Conservation (phyloP, 495 filamentous ascomycete genomes). For the Aspergillus ellipticus region DNA sequence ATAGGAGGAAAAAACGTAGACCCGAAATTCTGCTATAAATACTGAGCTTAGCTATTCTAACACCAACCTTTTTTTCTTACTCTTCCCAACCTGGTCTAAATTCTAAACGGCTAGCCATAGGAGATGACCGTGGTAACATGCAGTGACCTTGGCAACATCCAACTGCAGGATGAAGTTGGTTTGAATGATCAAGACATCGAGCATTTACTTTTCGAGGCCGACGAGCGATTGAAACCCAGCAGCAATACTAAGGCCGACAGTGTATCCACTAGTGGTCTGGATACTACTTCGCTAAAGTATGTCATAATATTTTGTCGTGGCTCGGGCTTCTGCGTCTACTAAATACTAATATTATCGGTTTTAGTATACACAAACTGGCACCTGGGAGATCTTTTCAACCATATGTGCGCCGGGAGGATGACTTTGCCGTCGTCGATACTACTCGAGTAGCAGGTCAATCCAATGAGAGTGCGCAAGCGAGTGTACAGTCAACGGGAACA, state of each 20-base stretch:
- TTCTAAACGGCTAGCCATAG: background rate
- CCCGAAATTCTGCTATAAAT: constrained; percentile 6
- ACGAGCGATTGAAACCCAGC: constrained; percentile 48
- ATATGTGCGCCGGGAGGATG: constrained; percentile 46
- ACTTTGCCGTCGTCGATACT: constrained; percentile 45
- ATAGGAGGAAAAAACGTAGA: background rate
- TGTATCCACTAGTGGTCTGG: background rate
- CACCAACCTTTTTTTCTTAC: background rate
- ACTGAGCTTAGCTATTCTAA: background rate
- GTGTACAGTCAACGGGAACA: no score
- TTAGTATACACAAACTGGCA: constrained; percentile 42
- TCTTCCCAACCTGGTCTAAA: background rate
- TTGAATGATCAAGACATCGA: constrained; percentile 56
- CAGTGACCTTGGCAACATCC: constrained; percentile 1
- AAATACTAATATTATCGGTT: background rate
- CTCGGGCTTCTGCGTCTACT: background rate
- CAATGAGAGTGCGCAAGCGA: background rate
- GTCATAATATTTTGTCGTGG: background rate
- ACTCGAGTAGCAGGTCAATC: constrained; percentile 30
- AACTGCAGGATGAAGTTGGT: constrained; percentile 20
- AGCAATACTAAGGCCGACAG: constrained; percentile 10
- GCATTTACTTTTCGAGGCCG: constrained; percentile 61
- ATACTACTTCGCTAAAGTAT: constrained; percentile 20
- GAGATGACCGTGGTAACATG: constrained; percentile 8
- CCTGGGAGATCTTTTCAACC: constrained; percentile 34